phyloP scores from a whole-genome alignment of 306 rosid genomes.

The Cicer pinnatifidum region DNA sequence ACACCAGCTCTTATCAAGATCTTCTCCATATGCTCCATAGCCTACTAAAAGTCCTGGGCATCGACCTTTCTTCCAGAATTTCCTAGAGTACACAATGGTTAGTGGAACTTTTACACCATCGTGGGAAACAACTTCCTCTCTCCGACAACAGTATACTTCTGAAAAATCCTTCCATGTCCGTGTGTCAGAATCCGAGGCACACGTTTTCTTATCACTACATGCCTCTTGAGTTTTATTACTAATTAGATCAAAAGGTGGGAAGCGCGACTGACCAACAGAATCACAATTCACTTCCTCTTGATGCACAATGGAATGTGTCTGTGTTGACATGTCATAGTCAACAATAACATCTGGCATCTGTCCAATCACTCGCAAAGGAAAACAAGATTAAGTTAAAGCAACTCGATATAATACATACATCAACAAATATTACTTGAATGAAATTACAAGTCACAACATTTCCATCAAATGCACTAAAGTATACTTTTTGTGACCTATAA shows the following conservation, averaged over 20 bases:
- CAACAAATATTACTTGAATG: conserved; percentile 18
- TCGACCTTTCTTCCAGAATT: conserved; percentile 63
- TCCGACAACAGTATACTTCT: conserved; percentile 62
- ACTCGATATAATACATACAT: conserved; percentile 16
- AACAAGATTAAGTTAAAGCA: conserved; percentile 31
- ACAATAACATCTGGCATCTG: conserved; percentile 94
- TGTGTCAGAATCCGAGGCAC: conserved; percentile 44
- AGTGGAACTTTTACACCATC: conserved; percentile 76
- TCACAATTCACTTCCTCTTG: conserved; percentile 76
- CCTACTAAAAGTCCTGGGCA: conserved; percentile 85
- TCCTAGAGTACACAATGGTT: conserved; percentile 74
- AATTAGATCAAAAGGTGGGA: conserved; percentile 41
- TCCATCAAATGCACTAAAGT: neutral
- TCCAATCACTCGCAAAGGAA: conserved; percentile 17
- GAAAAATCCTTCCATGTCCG: conserved; percentile 74
- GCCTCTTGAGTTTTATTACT: conserved; percentile 41
- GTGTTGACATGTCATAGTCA: conserved; percentile 82
- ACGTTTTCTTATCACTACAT: conserved; percentile 41
- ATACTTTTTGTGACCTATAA: neutral
- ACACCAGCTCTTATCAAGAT: conserved; percentile 83
- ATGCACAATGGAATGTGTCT: conserved; percentile 66
- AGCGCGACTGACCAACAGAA: conserved; percentile 48
- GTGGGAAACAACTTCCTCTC: conserved; percentile 71
- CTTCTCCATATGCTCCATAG: conserved; percentile 95
- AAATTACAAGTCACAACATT: conserved; percentile 30